Evolutionary conservation across 257 asterid genomes (phyloP).

Genomic region (Scutellaria minor): DNA sequence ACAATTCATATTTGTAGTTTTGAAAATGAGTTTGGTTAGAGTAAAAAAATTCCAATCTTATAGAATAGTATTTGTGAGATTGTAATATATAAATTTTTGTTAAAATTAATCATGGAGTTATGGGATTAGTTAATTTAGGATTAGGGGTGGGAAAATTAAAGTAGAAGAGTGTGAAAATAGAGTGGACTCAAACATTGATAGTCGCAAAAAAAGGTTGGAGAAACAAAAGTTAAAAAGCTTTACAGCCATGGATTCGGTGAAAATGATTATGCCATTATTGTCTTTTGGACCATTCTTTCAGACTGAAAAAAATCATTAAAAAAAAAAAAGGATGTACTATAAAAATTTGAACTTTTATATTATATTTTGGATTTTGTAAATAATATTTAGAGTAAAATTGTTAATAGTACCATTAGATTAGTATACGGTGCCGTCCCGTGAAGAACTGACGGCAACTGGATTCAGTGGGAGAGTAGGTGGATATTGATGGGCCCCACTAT

Average conservation of each 20-base stretch:
- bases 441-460: constrained; percentile 40
- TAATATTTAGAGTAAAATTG: constrained; percentile 17
- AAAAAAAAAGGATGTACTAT: neutral
- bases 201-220: constrained; percentile 58
- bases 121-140: neutral
- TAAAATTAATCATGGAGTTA: neutral
- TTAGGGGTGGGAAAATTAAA: neutral
- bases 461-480: constrained; percentile 65
- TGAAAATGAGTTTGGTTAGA: no score
- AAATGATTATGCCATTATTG: constrained; percentile 80
- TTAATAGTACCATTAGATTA: constrained; percentile 10
- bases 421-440: constrained; percentile 75
- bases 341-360: no score
- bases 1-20: no score
- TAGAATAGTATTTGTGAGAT: no score
- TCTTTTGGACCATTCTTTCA: constrained; percentile 41
- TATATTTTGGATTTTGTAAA: neutral
- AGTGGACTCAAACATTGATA: constrained; percentile 36
- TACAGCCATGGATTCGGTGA: constrained; percentile 67
- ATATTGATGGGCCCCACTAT: constrained; percentile 47
- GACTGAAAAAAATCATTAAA: neutral
- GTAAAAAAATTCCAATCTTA: no score
- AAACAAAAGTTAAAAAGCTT: constrained; percentile 62
- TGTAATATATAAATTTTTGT: no score
- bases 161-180: constrained; percentile 27